Conservation (phyloP, 495 filamentous ascomycete genomes). For the Penicillium egyptiacum region DNA sequence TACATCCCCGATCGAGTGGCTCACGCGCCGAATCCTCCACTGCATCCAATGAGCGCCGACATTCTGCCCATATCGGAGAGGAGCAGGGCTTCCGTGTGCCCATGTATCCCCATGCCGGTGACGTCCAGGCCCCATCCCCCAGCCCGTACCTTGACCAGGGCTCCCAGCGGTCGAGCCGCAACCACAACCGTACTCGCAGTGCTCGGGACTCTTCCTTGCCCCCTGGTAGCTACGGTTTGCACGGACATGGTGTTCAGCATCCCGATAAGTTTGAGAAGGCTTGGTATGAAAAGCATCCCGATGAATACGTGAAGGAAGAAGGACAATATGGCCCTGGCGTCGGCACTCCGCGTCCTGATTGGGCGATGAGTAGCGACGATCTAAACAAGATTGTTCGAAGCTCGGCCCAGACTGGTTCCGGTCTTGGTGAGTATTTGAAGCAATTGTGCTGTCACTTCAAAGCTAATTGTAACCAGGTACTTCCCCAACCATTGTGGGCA, state of each 20-base stretch:
- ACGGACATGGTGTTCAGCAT: conserved; percentile 71
- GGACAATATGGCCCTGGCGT: conserved; percentile 64
- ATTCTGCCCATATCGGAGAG: conserved; percentile 55
- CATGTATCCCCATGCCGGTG: conserved; percentile 90
- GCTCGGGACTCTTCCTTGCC: conserved; percentile 59
- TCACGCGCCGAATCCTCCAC: conserved; percentile 56
- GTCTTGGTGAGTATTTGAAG: conserved; percentile 52
- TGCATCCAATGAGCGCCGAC: conserved; percentile 50
- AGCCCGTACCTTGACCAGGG: conserved; percentile 57
- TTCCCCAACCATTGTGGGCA: conserved; percentile 53
- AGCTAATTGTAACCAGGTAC: conserved; percentile 42
- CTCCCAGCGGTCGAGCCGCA: conserved; percentile 57
- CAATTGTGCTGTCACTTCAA: neutral
- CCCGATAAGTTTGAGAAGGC: conserved; percentile 78
- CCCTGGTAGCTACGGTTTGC: conserved; percentile 80
- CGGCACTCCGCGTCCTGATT: conserved; percentile 69
- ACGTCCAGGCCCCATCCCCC: conserved; percentile 94
- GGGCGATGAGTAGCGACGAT: conserved; percentile 86
- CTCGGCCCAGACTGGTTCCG: conserved; percentile 63
- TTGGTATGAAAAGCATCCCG: conserved; percentile 89
- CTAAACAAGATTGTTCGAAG: conserved; percentile 86
- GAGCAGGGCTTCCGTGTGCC: conserved; percentile 92
- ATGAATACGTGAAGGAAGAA: conserved; percentile 71
- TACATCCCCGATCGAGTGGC: conserved; percentile 45
- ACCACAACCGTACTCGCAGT: conserved; percentile 68